Base-by-base conservation (phyloP, 768 basidiomycete genomes). In the Amanita muscaria region DNA sequence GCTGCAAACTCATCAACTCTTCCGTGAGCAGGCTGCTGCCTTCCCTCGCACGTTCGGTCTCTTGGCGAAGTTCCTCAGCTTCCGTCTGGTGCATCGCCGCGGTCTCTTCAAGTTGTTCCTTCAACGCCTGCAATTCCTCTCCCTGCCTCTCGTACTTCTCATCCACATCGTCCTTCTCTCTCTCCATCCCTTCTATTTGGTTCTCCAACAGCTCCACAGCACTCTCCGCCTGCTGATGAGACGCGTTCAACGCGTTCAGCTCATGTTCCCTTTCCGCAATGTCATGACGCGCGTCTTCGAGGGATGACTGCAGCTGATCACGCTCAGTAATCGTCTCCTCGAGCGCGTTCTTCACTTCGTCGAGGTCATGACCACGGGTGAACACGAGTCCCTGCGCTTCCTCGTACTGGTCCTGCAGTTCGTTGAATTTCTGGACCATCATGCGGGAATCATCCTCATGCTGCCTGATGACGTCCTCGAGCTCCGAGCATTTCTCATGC, bases 321-420 rank as follows among this genome's bases (percentile, higher is more conserved):
- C 34, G 30, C 15, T 37, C 43, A 12, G 34, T 27, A 10, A 24
- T 25, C 18, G 10, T 14, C 16, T 14, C 14, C 7, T 29, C 33
- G 29, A 37, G 30, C 9, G 16, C 18, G 10, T 37, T 31, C n/a
- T 35, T 36, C 43, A 35, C 23, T 18, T 44, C 43, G 34, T 44
- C 43, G n/a, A 44, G 22, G n/a, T 44, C 33, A 25, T 37, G 33
- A 1, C 35, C 43, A 18, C 32, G 19, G 24, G 34, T 36, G 14
- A 37, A 31, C 34, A 44, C 34, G 24, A 44, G 24, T 22, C 19
- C 34, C 34, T 36, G 35, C n/a, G 43, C 36, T 24, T 38, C 36
- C 30, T 46, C 36, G 24, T 46, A 35, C 29, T 39, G 36, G 8
- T 18, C n/a, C 29, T 39, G 35, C 5, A 46, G 11, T 18, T 3